phyloP scores from a whole-genome alignment of 441 rosid genomes.

The Adansonia gregorii region DNA sequence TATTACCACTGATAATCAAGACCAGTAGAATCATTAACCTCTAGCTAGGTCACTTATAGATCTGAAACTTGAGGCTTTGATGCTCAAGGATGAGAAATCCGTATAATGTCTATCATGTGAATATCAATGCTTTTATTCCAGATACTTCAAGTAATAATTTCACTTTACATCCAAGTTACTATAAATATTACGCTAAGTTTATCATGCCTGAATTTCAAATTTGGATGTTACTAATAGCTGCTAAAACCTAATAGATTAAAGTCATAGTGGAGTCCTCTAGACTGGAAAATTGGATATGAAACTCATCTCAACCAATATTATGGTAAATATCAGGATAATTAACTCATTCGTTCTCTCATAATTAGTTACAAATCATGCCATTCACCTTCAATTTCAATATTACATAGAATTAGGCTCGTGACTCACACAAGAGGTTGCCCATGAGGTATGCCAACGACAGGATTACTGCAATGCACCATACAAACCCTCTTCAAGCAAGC shows the following conservation, averaged over 20 bases:
- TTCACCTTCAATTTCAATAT: not conserved
- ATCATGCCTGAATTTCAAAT: not conserved
- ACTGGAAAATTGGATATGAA: not conserved
- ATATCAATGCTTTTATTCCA: not conserved
- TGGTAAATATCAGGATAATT: not conserved
- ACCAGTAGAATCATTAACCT: constrained; percentile 2
- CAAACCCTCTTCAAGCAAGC: not conserved
- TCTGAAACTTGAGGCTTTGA: not conserved
- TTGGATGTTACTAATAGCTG: not conserved
- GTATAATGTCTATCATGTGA: not conserved
- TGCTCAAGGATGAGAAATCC: not conserved
- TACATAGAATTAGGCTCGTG: not conserved
- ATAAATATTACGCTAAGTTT: not conserved
- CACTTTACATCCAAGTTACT: not conserved
- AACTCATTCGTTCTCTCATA: not conserved
- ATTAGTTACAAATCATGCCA: not conserved
- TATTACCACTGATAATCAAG: not conserved
- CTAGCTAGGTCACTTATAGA: not conserved
- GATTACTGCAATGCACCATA: not conserved
- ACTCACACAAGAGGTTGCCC: not conserved
- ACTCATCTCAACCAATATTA: constrained; percentile 2
- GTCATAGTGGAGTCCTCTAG: not conserved
- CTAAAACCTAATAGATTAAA: not conserved
- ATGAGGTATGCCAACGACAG: not conserved
- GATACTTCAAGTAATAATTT: not conserved